Base-by-base conservation (phyloP, 2,329 filamentous ascomycete species). In the Colletotrichum kahawae region DNA sequence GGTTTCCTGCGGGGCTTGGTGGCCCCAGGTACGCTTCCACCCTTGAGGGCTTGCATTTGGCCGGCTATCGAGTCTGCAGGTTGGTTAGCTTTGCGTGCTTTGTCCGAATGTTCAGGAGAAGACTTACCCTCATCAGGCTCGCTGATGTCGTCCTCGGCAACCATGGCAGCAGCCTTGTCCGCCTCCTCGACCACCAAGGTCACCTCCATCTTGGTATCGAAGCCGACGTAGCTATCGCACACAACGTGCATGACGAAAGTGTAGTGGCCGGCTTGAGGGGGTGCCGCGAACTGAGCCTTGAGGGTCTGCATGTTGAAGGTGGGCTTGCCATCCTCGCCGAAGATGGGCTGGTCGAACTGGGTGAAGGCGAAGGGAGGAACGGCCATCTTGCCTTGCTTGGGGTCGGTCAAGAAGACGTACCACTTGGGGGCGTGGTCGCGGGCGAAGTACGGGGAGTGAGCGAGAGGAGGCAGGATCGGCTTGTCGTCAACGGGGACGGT, bases 351-450 rank as follows among this genome's bases (percentile, higher is more conserved):
- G 84, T 98, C 95, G 82, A 99, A 98, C 60, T 93, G 93, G 56
- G 93, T 93, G 85, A 99, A 98, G n/a, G 94, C 95, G 84, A 98
- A 98, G 0, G 97, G 97, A 4, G 96, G 96, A 4, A 99, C 97
- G 21, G 96, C 96, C 85, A 99, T 96, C 86, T 98, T 98, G 81
- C 95, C 96, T 82, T 97, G 94, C 86, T 98, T 98, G 80, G 93
- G 94, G 83, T 99, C 97, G 74, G 95, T 95, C 67, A 99, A 91
- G 90, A 99, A 98, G 62, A 98, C 92, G 81, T 98, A 93, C 96
- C 96, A 99, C 81, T 93, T 91, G 18, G 97, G 96, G 38, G 95
- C 94, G 83, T 98, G 93, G 80, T 98, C 95, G 76, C 95, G 94
- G 34, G 95, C 92, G 79, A 96, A 96, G 85, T 97, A 96, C 6